phyloP scores from a whole-genome alignment of 805 yeast genomes.

The Ogataea naganishii region DNA sequence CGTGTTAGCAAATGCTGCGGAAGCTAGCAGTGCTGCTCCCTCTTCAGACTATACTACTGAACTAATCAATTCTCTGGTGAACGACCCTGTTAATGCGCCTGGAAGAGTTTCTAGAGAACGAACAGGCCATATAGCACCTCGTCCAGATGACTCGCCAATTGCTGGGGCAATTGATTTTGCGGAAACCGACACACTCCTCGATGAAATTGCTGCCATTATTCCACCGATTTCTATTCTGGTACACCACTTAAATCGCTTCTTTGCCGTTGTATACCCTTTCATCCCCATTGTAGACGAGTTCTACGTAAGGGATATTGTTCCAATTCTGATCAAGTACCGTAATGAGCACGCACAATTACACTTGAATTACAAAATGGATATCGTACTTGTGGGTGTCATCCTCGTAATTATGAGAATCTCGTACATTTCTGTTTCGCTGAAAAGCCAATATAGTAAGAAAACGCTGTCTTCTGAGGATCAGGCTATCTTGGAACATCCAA shows the following conservation, averaged over 20 bases:
- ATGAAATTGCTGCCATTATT: constrained; percentile 9
- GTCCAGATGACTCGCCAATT: constrained; percentile 1
- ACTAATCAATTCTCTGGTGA: too few relatives aligned
- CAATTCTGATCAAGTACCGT: constrained; percentile 21
- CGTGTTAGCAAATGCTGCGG: too few relatives aligned
- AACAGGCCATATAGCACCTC: neutral
- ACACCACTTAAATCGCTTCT: constrained; percentile 30
- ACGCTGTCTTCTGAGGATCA: constrained; percentile 11
- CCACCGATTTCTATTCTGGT: constrained; percentile 26
- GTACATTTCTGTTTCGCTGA: constrained; percentile 14
- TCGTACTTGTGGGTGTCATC: constrained; percentile 16
- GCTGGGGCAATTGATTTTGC: constrained; percentile 1
- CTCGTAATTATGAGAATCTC: constrained; percentile 20
- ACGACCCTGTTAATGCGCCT: too few relatives aligned
- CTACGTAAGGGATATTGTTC: constrained; percentile 23
- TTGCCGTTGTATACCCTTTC: constrained; percentile 32
- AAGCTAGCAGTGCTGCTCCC: too few relatives aligned
- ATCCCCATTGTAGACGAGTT: constrained; percentile 38
- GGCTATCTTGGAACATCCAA: constrained; percentile 26
- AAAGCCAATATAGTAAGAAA: constrained; percentile 7
- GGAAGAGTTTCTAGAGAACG: too few relatives aligned
- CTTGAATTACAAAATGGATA: constrained; percentile 10
- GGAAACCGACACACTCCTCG: constrained; percentile 2
- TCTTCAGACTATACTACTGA: too few relatives aligned
- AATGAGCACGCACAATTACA: constrained; percentile 4